Percentiles rank a stretch among this genome's conserved stretches.
These are phyloP conservation scores for Populus nigra DNA, from an alignment of 345 rosid genomes.

Conservation along the genomic window DNA sequence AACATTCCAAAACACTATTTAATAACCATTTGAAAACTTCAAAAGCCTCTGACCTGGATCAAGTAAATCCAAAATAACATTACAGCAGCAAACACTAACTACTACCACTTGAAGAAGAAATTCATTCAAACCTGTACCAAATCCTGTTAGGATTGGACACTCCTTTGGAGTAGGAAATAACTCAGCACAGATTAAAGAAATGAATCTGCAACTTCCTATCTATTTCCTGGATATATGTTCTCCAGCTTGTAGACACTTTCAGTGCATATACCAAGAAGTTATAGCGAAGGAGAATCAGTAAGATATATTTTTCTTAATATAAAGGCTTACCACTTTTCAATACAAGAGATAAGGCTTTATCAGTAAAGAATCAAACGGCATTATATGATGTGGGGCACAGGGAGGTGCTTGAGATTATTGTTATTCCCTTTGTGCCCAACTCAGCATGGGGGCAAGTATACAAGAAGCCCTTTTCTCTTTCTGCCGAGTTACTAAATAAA, in stretches of 20 bases:
- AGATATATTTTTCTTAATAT: neutral
- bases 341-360: neutral
- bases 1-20: slow-evolving; percentile 27
- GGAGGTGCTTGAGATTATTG: neutral
- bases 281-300: neutral
- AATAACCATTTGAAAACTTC: slow-evolving; percentile 20
- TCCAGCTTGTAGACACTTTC: neutral
- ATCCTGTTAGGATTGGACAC: slow-evolving; percentile 25
- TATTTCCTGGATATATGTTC: neutral
- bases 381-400: neutral
- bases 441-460: neutral
- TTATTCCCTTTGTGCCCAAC: neutral
- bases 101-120: slow-evolving; percentile 34
- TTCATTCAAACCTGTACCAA: slow-evolving; percentile 32
- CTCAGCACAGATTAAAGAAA: neutral
- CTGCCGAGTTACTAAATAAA: neutral
- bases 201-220: neutral
- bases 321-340: neutral
- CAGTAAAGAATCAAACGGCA: neutral
- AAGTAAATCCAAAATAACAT: slow-evolving; percentile 34
- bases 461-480: neutral
- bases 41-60: slow-evolving; percentile 16
- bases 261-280: neutral
- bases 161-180: slow-evolving; percentile 10
- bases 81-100: slow-evolving; percentile 36